Evolutionary conservation across 345 rosid species (phyloP).

Genomic region (Isatis tinctoria): DNA sequence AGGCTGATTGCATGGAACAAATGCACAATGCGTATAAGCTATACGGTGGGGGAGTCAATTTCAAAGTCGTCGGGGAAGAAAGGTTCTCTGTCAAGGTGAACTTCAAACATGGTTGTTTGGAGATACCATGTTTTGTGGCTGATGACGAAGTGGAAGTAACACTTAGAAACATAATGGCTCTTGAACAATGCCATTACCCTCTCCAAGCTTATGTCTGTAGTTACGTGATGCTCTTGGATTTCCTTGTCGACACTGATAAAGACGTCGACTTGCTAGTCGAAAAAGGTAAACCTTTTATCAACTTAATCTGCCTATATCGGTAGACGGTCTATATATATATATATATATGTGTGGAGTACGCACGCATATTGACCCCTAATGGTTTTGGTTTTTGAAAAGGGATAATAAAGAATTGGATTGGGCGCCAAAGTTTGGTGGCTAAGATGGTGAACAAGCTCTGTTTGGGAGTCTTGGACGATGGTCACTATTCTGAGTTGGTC

Average conservation of each 20-base stretch:
- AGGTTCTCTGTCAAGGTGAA: background rate
- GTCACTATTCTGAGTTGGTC: too few relatives aligned
- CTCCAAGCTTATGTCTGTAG: background rate
- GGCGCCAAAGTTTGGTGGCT: background rate
- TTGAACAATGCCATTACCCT: constrained; percentile 11
- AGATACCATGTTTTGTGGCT: background rate
- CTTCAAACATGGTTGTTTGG: background rate
- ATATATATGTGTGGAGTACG: too few relatives aligned
- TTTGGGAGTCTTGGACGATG: background rate
- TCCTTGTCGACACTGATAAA: background rate
- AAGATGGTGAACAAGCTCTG: background rate
- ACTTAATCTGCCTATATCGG: too few relatives aligned
- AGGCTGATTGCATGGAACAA: background rate
- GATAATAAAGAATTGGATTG: background rate
- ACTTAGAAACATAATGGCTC: constrained; percentile 4
- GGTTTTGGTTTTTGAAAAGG: background rate
- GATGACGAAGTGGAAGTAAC: background rate
- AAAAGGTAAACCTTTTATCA: background rate
- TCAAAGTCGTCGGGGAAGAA: background rate
- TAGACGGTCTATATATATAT: background rate
- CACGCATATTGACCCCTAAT: too few relatives aligned
- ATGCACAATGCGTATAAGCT: background rate
- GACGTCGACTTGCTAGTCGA: constrained; percentile 3
- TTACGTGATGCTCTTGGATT: background rate
- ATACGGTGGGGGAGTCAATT: background rate